phyloP scores from a whole-genome alignment of 208 protist species.

The Leishmania tarentolae region DNA sequence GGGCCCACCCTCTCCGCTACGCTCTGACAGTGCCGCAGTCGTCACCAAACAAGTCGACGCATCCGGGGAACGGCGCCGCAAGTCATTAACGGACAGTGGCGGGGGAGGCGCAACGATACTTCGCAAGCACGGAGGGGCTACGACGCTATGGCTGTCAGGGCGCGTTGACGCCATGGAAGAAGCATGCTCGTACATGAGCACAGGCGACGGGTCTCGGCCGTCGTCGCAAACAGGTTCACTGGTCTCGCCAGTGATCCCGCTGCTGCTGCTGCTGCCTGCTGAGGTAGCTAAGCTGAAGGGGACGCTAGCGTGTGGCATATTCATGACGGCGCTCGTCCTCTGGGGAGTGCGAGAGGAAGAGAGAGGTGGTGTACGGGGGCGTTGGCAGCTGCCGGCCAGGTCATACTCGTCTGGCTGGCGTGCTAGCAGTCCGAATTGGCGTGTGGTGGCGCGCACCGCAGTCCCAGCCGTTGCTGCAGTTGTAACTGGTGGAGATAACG shows the following conservation, averaged over 20 bases:
- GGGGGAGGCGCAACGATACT: not conserved
- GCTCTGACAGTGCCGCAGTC: not conserved
- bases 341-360: not conserved
- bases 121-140: not conserved
- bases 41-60: not conserved
- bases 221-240: not conserved
- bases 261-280: not conserved
- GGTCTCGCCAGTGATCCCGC: not conserved
- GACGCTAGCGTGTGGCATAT: not conserved
- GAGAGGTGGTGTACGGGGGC: too few species aligned
- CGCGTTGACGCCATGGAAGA: not conserved
- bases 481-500: not conserved
- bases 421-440: not conserved
- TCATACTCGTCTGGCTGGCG: not conserved
- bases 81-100: conserved; percentile 7
- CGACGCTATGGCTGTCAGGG: not conserved
- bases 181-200: conserved; percentile 19
- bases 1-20: not conserved
- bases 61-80: conserved; percentile 10
- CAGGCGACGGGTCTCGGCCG: conserved; percentile 6
- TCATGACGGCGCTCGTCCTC: not conserved
- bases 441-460: not conserved
- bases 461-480: not conserved
- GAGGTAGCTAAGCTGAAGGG: not conserved
- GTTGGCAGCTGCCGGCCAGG: not conserved